Conservation (phyloP, 306 rosid species). For the Gynostemma pentaphyllum region DNA sequence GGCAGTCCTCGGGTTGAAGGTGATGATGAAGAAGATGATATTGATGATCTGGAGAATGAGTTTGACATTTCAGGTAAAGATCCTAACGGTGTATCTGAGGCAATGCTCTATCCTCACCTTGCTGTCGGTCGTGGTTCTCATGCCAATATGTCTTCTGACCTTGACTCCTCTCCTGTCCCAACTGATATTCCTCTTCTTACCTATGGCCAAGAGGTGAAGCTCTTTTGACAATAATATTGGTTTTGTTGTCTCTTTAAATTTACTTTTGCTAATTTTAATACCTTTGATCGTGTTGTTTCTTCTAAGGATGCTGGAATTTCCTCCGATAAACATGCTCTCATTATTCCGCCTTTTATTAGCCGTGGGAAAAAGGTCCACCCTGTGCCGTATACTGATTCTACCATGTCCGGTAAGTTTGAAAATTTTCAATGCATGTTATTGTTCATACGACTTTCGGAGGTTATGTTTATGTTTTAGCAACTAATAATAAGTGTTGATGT, state of each 20-base stretch:
- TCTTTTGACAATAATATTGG: constrained; percentile 9
- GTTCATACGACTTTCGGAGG: no score
- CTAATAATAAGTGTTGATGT: constrained; percentile 13
- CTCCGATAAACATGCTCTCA: constrained; percentile 76
- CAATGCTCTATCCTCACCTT: constrained; percentile 49
- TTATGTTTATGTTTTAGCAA: constrained; percentile 2
- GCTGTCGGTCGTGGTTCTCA: constrained; percentile 42
- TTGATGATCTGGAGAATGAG: constrained; percentile 80
- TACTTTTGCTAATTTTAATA: not conserved
- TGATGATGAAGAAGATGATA: constrained; percentile 81
- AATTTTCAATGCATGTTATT: not conserved
- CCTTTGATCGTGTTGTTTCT: constrained; percentile 15
- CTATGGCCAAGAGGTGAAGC: constrained; percentile 55
- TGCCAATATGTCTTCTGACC: constrained; percentile 36
- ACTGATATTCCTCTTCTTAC: constrained; percentile 63
- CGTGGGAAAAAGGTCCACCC: constrained; percentile 70
- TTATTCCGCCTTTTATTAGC: constrained; percentile 58
- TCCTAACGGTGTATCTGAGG: constrained; percentile 43
- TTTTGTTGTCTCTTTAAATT: constrained; percentile 8
- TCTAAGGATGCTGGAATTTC: constrained; percentile 69
- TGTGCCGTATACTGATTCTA: constrained; percentile 41
- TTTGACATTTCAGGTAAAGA: constrained; percentile 60
- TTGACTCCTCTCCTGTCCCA: constrained; percentile 44
- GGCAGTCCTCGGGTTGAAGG: constrained; percentile 87
- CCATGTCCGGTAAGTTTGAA: constrained; percentile 35